Evolutionary conservation across 2,329 filamentous ascomycete species (phyloP).

Genomic region (Camillea tinctor): DNA sequence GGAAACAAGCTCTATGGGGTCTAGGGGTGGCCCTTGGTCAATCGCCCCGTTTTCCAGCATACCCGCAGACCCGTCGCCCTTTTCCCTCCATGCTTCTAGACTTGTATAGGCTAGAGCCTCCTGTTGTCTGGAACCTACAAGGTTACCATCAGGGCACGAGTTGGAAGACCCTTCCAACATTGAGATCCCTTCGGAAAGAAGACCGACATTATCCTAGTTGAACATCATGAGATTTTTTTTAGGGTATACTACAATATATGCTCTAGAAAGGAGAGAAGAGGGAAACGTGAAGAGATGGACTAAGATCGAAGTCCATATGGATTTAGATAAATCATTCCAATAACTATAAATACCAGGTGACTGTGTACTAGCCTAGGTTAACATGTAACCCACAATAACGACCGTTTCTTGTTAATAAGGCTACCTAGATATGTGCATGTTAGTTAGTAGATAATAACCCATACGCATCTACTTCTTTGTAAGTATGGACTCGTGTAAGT

Average conservation of each 20-base stretch:
- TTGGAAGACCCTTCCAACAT: background rate
- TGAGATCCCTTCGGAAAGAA: background rate
- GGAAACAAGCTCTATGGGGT: slow-evolving; percentile 19
- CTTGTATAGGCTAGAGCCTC: background rate
- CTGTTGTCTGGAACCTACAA: background rate
- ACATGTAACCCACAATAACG: background rate
- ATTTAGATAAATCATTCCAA: background rate
- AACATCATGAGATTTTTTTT: too few species aligned
- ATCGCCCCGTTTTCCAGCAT: slow-evolving; percentile 3
- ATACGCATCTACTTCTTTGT: too few species aligned
- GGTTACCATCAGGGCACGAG: background rate
- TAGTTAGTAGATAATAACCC: too few species aligned
- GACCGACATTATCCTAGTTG: background rate
- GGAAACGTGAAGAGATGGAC: too few species aligned
- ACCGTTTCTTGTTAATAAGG: background rate
- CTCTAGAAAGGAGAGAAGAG: too few species aligned
- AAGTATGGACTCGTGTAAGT: too few species aligned
- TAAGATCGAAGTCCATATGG: too few species aligned
- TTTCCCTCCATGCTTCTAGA: background rate
- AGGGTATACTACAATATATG: background rate
- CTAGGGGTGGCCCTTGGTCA: slow-evolving; percentile 1
- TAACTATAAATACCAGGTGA: background rate
- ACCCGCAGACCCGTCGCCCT: background rate
- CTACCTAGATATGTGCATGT: background rate
- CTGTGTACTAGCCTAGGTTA: background rate